phyloP scores from a whole-genome alignment of 495 filamentous ascomycete genomes.

The Penicillium atrosanguineum region DNA sequence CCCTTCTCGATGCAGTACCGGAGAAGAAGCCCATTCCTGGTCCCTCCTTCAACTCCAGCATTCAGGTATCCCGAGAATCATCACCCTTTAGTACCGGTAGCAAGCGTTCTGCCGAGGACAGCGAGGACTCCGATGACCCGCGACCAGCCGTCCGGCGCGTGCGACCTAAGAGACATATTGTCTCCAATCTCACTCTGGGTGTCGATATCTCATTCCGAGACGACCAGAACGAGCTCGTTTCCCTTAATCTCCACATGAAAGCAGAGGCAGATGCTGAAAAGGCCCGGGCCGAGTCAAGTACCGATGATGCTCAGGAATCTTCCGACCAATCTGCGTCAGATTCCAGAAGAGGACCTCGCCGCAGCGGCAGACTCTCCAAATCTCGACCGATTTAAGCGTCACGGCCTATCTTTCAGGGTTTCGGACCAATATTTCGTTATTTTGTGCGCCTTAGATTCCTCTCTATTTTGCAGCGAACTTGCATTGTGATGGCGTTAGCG shows the following conservation, averaged over 20 bases:
- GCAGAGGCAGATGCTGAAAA: slow-evolving; percentile 18
- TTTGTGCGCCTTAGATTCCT: slow-evolving; percentile 1
- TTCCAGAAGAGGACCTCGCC: slow-evolving; percentile 12
- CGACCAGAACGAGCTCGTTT: slow-evolving; percentile 45
- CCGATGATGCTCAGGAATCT: not conserved
- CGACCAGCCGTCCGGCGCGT: slow-evolving; percentile 29
- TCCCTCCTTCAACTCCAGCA: slow-evolving; percentile 34
- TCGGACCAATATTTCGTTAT: not conserved
- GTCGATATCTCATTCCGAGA: slow-evolving; percentile 48
- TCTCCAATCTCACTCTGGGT: slow-evolving; percentile 42
- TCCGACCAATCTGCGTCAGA: slow-evolving; percentile 12
- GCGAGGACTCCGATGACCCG: slow-evolving; percentile 38
- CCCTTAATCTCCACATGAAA: slow-evolving; percentile 38
- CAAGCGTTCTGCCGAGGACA: slow-evolving; percentile 49
- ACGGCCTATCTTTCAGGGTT: not conserved
- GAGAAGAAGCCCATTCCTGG: slow-evolving; percentile 24
- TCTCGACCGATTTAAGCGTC: slow-evolving; percentile 8
- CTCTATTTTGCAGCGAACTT: slow-evolving; percentile 19
- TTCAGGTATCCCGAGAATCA: slow-evolving; percentile 42
- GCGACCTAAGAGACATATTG: slow-evolving; percentile 35
- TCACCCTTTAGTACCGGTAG: slow-evolving; percentile 48
- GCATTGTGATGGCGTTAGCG: slow-evolving; percentile 27
- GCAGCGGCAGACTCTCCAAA: slow-evolving; percentile 23
- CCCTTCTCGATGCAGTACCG: slow-evolving; percentile 42
- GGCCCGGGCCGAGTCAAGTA: slow-evolving; percentile 2